Evolutionary conservation across 495 filamentous ascomycete genomes (phyloP), one percentile per base, ranked within the genome.

Genomic region (Tuber calosporum): DNA sequence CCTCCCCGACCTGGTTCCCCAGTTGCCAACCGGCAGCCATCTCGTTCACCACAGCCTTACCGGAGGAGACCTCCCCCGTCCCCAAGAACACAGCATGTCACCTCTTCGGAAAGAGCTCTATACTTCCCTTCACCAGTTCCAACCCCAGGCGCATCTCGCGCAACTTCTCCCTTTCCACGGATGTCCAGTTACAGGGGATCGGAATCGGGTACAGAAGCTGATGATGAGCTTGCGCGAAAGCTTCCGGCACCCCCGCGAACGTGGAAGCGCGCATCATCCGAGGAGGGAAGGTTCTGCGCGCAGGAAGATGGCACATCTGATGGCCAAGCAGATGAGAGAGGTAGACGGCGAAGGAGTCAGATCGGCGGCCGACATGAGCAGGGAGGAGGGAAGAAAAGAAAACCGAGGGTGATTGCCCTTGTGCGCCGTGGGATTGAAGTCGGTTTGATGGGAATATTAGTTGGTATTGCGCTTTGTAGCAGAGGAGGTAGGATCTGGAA

Each of bases 191-290:
- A 68, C 22, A 69, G 78, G 17, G 76, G 76, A 3, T 81, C 80
- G 4, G 80, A 81, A 69, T 81, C 80, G 13, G 80, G 80, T 9
- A 81, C 80, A 0, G 80, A 81, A 43, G 80, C 80, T 22, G 80
- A 81, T 34, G 80, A 81, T 73, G 80, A 81, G 41, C 70, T 81
- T 71, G 79, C 79, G 17, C 77, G 71, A 72, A 73, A 74, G 67
- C 73, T 81, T 4, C 80, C 77, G 41, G 80, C 79, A n/a, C 79
- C 80, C 15, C 80, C 74, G 42, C 70, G 73, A 69, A 79, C 73
- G 77, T 72, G 72, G 26, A 74, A 72, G 66, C 70, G 74, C 36
- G 79, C 74, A n/a, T 68, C 76, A 43, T 82, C 74, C 34, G 73
- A 78, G 62, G 80, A 81, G 66, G 74, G 79, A 26, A 73, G 69